These are phyloP conservation scores for Calycina herbarum DNA, from an alignment of 2,329 filamentous ascomycete species.

Conservation along the genomic window DNA sequence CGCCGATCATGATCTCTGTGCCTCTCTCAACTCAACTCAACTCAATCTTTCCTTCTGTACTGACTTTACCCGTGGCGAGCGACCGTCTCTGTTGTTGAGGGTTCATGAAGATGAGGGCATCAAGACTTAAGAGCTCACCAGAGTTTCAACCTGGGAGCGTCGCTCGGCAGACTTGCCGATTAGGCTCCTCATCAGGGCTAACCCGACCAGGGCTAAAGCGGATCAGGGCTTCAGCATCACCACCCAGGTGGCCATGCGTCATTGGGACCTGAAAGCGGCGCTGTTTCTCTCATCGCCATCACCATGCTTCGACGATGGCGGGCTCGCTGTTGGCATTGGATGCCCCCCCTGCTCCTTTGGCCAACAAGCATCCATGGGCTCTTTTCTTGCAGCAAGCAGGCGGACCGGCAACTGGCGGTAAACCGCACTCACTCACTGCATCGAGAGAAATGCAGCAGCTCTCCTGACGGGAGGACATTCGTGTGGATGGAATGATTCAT, in stretches of 20 bases:
- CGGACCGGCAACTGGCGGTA: not conserved
- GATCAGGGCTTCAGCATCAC: not conserved
- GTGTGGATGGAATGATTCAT: not conserved
- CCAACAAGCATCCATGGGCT: not conserved
- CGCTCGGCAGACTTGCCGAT: conserved; percentile 17
- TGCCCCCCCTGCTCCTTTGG: not conserved
- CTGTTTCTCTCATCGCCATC: conserved; percentile 10
- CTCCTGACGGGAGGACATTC: not conserved
- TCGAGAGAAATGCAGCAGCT: not conserved
- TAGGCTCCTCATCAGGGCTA: conserved; percentile 2
- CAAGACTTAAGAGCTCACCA: not conserved
- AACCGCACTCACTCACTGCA: not conserved
- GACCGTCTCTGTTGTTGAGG: no score
- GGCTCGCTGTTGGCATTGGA: not conserved
- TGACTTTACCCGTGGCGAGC: no score
- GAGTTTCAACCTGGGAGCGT: conserved; percentile 1
- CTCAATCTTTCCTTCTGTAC: no score
- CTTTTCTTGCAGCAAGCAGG: conserved; percentile 2
- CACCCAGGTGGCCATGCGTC: conserved; percentile 18
- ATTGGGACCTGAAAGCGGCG: conserved; percentile 21
- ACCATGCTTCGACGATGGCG: not conserved
- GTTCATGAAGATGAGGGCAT: no score
- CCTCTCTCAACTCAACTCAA: no score
- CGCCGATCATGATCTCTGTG: no score
- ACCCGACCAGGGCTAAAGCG: not conserved